These are phyloP conservation scores for Aspergillus sp. DNA, from an alignment of 2,329 filamentous ascomycete genomes.

Conservation along the genomic window DNA sequence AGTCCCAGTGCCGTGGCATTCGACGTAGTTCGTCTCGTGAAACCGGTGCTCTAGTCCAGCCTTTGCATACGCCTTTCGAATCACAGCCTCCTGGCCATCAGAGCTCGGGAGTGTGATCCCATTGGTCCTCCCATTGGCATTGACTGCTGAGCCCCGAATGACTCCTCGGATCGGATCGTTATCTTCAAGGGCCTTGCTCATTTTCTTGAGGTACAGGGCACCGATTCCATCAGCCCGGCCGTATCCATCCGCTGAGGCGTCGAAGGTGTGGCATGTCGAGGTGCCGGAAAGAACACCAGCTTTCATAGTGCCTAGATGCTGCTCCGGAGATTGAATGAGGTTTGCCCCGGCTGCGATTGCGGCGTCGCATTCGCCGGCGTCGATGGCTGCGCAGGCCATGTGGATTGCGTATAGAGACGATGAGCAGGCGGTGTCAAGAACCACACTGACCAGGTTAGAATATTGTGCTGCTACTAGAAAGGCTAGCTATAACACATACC, in stretches of 20 bases:
- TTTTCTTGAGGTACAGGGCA: constrained; percentile 7
- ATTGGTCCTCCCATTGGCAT: not conserved
- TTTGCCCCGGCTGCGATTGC: constrained; percentile 27
- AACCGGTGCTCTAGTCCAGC: not conserved
- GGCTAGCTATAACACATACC: not conserved
- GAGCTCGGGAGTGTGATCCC: constrained; percentile 3
- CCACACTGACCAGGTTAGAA: not conserved
- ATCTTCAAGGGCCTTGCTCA: constrained; percentile 3
- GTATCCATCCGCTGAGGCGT: constrained; percentile 10
- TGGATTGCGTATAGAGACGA: constrained; percentile 41
- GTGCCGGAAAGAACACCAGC: constrained; percentile 35
- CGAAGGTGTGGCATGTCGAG: constrained; percentile 17
- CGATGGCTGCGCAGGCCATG: constrained; percentile 31
- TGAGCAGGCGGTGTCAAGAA: constrained; percentile 40
- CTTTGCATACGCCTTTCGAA: not conserved
- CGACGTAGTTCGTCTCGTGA: not conserved
- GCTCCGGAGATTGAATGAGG: constrained; percentile 19
- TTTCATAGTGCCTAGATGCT: constrained; percentile 26
- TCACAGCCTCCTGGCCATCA: not conserved
- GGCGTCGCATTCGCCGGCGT: constrained; percentile 17
- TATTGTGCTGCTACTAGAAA: not conserved
- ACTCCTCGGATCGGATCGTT: constrained; percentile 6
- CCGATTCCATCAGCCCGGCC: constrained; percentile 8
- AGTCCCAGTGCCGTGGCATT: constrained; percentile 13
- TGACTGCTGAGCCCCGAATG: not conserved